Evolutionary conservation across 2,329 filamentous ascomycete species (phyloP), one percentile per base, ranked within the genome.

Genomic region (Ambrosiella cleistominuta): DNA sequence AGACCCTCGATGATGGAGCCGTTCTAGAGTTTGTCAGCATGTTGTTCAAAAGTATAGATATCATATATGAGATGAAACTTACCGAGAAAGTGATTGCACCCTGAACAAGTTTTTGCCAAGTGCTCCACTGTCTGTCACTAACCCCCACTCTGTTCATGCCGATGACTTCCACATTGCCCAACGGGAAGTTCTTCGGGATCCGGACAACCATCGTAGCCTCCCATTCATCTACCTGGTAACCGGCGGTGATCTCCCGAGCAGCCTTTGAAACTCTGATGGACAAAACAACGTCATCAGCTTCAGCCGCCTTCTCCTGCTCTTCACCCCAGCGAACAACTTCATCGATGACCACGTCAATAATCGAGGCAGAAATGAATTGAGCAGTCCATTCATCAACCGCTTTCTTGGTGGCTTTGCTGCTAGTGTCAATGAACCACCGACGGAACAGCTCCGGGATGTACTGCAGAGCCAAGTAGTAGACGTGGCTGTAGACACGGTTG

Each of bases 11-110:
- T 85, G 59, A 98, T 80, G 66, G 80, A 87, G 57, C 89, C 89
- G 65, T 93, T 91, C 75, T 80, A 62, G 47, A 42, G 11, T 27
- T 12, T 40, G 56, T 61, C 37, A 61, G 59, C 19, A 61, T 8
- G 3, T 37, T 17, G 19, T 27, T 36, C 15, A n/a, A 45, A 6
- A 12, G 7, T 3, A 49, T 58, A 17, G 36, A 50, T 17, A 44
- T 37, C 7, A 44, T 42, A 51, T 51, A 17, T 50, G 35, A 6
- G 42, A 50, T 52, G 15, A 47, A 17, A 66, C 74, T 65, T 71
- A 80, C 77, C 62, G 88, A 87, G 66, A 97, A 95, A 47, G 88
- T 91, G 65, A 98, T 96, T 50, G 93, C 88, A 3, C 88, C 90
- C 64, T 96, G 87, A 2, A 88, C 91, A 7, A 83, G 88, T 65